Evolutionary conservation across 2,329 filamentous ascomycete genomes (phyloP), one percentile per base, ranked within the genome.

Genomic region (Sarocladium brachiariae): DNA sequence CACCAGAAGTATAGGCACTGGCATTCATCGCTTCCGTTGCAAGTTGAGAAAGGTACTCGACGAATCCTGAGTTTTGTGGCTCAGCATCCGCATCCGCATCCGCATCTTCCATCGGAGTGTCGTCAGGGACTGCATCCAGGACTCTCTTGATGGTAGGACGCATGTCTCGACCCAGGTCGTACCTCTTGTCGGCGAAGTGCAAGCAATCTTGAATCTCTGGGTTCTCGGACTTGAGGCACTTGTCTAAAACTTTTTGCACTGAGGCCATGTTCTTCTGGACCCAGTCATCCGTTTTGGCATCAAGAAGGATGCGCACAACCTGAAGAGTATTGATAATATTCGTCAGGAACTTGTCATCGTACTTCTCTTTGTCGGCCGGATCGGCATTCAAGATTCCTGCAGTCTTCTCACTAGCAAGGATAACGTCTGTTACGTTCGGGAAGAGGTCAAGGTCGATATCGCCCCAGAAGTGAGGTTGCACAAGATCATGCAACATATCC

Each of bases 241-340:
- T 96, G 55, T 96, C 91, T 13, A 97, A 70, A 11, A 97, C 81
- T 63, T 89, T 95, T 65, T 96, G 89, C 24, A 97, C 76, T 24
- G 83, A 74, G 0, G 84, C 69, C 59, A 95, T 78, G 56, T 89
- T 88, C 59, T 83, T 82, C 49, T 90, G 70, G 33, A 97, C 84
- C 93, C 93, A 99, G 2, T 96, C 89, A 60, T 96, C 85, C 0
- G 87, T 75, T 66, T 96, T 95, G 55, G 86, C 84, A 59, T 93
- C 89, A 53, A 97, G 75, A 45, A 99, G 83, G 53, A 96, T 87
- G 45, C 92, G 87, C 53, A 99, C 76, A 35, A 97, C 87, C 64
- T 97, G 91, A 13, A 99, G 76, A 2, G 91, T 90, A 64, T 99
- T 99, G 69, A 99, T 83, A 68, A 96, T 92, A 55, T 86, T 84